Evolutionary conservation across 768 basidiomycete species (phyloP), one percentile per base, ranked within the genome.

Genomic region (Phaeotremella skinneri): DNA sequence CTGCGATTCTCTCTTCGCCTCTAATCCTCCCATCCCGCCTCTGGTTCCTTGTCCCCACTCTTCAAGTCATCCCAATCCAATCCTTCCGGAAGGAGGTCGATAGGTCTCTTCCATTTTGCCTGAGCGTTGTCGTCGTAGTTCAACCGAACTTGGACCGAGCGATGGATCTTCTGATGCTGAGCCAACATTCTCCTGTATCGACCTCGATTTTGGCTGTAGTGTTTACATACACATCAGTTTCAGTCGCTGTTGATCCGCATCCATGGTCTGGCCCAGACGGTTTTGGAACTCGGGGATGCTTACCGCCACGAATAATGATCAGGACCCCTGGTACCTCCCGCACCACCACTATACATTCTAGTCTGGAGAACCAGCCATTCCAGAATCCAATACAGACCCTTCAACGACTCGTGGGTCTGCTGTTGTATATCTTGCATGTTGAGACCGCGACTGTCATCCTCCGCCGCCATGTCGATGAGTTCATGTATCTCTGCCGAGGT

Each of bases 281-380:
- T 4, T 23, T 14, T 17, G 21, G 27, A 17, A 21, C 13, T 6
- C 47, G 4, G 9, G 16, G n/a, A 52, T 47, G 6, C 52, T 55
- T 23, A 59, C 58, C 54, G 31, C 61, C 56, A 63, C n/a, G 51
- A 32, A 29, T 58, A 50, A 27, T 50, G 27, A 27, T 32, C 50
- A 30, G 16, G 11, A 25, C 52, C 29, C 32, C 49, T 31, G 39
- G 48, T n/a, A 13, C 32, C 48, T 52, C 57, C 14, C 39, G 48
- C 21, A 5, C 51, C 29, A 37, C 56, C 62, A 16, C 31, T 42
- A 49, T 61, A 67, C n/a, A 23, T 37, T 48, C 66, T 64, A 29
- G 59, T 63, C 58, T 67, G 52, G 31, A 67, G 47, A n/a, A 57
- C 25, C 4, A 58, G 16, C 27, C 47, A 52, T 42, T 67, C 66